Percentiles rank a stretch among this genome's conserved stretches.
phyloP scores from a whole-genome alignment of 257 asterid species.

The Solanum virginianum region DNA sequence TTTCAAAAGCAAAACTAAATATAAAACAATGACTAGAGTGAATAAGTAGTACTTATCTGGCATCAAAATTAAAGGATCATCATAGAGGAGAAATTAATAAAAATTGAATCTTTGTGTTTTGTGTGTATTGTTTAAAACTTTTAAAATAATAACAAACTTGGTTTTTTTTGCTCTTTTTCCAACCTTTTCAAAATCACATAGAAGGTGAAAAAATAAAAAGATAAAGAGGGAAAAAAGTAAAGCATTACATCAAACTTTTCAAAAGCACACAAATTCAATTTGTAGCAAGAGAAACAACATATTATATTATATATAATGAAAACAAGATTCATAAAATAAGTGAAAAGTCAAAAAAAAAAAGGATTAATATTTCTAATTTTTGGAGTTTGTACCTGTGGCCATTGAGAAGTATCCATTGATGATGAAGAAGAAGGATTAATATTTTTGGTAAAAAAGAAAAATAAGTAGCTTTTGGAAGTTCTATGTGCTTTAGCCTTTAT shows the following conservation, averaged over 20 bases:
- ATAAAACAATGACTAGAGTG: too few relatives aligned
- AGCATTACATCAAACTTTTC: background rate
- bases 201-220: background rate
- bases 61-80: background rate
- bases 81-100: background rate
- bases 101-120: conserved; percentile 13
- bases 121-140: background rate
- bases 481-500: conserved; percentile 12
- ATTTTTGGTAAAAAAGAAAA: background rate
- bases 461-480: conserved; percentile 18
- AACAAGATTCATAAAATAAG: background rate
- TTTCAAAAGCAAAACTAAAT: too few relatives aligned
- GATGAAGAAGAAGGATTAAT: background rate
- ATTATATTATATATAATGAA: background rate
- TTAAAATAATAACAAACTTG: background rate
- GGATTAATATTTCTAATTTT: background rate
- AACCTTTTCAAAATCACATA: conserved; percentile 9
- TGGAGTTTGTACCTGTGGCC: conserved; percentile 62
- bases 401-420: conserved; percentile 71
- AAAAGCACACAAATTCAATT: background rate
- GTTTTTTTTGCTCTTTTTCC: conserved; percentile 2
- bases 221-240: background rate
- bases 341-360: background rate
- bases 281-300: background rate
- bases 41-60: too few relatives aligned